Conservation (phyloP, 768 basidiomycete species). For the Suillus spraguei region DNA sequence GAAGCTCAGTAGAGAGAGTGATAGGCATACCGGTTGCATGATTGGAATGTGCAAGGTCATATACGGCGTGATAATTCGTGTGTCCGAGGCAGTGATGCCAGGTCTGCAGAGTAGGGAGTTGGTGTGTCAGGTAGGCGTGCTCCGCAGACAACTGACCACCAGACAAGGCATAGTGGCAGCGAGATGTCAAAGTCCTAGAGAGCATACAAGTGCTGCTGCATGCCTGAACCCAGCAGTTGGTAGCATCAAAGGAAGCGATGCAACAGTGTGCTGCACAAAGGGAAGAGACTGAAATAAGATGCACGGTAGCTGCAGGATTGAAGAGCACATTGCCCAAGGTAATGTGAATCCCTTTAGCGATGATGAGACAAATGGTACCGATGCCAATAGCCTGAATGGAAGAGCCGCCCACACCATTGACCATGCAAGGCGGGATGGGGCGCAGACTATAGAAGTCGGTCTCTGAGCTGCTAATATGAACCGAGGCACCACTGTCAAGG, state of each 20-base stretch:
- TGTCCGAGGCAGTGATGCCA: no score
- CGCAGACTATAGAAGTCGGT: slow-evolving; percentile 27
- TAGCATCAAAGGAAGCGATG: slow-evolving; percentile 21
- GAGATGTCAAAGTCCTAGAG: neutral
- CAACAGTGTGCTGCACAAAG: slow-evolving; percentile 16
- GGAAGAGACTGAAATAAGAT: slow-evolving; percentile 25
- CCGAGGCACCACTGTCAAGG: slow-evolving; percentile 31
- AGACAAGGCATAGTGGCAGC: neutral
- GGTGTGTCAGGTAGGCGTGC: slow-evolving; percentile 22
- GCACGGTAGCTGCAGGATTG: slow-evolving; percentile 18
- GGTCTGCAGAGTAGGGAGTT: no score
- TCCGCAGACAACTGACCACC: slow-evolving; percentile 12
- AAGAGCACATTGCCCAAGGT: slow-evolving; percentile 19
- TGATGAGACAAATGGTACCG: slow-evolving; percentile 25
- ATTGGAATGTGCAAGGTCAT: no score
- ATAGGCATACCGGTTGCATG: no score
- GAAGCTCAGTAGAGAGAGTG: no score
- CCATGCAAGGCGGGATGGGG: slow-evolving; percentile 22
- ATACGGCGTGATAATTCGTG: no score
- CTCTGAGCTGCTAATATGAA: slow-evolving; percentile 26
- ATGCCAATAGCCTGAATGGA: slow-evolving; percentile 27
- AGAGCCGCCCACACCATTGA: slow-evolving; percentile 34
- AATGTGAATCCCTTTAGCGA: slow-evolving; percentile 17
- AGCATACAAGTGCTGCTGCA: neutral
- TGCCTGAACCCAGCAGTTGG: slow-evolving; percentile 9